Conservation (phyloP, 2,329 filamentous ascomycete genomes). For the Fusarium solani-melongenae region DNA sequence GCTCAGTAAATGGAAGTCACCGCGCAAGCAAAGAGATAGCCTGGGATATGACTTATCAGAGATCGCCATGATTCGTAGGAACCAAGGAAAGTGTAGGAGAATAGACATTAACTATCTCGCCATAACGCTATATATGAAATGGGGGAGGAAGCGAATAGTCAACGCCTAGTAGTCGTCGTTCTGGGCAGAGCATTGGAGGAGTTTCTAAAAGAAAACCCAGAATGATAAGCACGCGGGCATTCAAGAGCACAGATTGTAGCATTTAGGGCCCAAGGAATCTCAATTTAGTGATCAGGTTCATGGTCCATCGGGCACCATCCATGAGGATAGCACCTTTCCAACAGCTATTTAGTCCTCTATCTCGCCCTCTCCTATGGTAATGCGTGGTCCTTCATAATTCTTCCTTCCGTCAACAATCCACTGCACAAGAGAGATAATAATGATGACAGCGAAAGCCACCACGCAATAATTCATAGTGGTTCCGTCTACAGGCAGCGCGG, state of each 20-base stretch:
- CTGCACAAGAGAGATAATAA: slow-evolving; percentile 54
- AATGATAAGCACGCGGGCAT: neutral
- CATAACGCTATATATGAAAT: neutral
- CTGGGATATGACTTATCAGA: neutral
- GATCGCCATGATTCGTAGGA: neutral
- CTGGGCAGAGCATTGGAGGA: neutral
- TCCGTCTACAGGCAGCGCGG: slow-evolving; percentile 69
- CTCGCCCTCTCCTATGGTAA: slow-evolving; percentile 7
- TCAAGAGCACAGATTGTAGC: neutral
- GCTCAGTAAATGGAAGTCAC: too few species aligned
- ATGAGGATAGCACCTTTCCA: neutral
- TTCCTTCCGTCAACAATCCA: slow-evolving; percentile 60
- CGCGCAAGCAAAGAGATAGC: too few species aligned
- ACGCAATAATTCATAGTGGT: slow-evolving; percentile 73
- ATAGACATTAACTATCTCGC: neutral
- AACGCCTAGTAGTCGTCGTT: neutral
- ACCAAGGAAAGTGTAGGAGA: neutral
- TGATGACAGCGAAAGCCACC: slow-evolving; percentile 58
- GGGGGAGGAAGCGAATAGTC: neutral
- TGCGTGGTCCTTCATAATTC: slow-evolving; percentile 47
- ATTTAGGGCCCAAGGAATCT: neutral
- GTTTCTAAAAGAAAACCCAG: neutral
- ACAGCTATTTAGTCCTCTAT: neutral
- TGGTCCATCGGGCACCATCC: neutral
- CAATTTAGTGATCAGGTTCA: neutral